Evolutionary conservation across 768 basidiomycete genomes (phyloP).

Genomic region (Termitomyces sp.): DNA sequence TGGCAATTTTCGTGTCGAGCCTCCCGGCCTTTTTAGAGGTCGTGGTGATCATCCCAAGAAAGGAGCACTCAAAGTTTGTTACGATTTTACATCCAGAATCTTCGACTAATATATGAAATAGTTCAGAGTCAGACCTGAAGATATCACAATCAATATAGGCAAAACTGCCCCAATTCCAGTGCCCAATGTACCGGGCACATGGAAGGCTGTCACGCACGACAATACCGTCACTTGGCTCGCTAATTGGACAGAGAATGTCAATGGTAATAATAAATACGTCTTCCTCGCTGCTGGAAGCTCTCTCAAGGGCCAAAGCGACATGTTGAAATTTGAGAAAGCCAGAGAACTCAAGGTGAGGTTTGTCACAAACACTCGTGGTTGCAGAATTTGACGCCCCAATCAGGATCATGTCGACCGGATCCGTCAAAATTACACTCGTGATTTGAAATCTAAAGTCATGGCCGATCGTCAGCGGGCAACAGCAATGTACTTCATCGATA

Average conservation of each 20-base stretch:
- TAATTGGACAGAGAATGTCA: slow-evolving; percentile 98
- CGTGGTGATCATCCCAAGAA: slow-evolving; percentile 99
- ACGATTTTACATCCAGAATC: not conserved
- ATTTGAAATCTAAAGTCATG: slow-evolving; percentile 89
- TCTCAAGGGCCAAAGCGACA: slow-evolving; percentile 96
- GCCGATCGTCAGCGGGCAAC: slow-evolving; percentile 96
- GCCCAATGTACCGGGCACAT: slow-evolving; percentile 90
- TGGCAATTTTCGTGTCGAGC: slow-evolving; percentile 97
- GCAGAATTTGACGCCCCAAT: slow-evolving; percentile 1
- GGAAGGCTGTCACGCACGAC: slow-evolving; percentile 87
- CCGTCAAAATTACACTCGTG: slow-evolving; percentile 79
- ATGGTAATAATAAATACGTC: slow-evolving; percentile 93
- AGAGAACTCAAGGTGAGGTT: slow-evolving; percentile 82
- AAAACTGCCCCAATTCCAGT: slow-evolving; percentile 64
- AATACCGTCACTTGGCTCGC: slow-evolving; percentile 99
- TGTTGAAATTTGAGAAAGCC: slow-evolving; percentile 97
- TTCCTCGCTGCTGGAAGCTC: slow-evolving; percentile 97
- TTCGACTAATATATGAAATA: slow-evolving; percentile 23
- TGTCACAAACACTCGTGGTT: not conserved
- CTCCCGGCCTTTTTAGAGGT: slow-evolving; percentile 96
- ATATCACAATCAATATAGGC: slow-evolving; percentile 95
- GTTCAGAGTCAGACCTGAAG: slow-evolving; percentile 89
- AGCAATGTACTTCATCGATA: slow-evolving; percentile 98
- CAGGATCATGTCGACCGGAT: slow-evolving; percentile 90
- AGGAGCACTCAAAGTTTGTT: slow-evolving; percentile 82